Conservation (phyloP, 768 basidiomycete genomes). For the Gymnopilus junonius region DNA sequence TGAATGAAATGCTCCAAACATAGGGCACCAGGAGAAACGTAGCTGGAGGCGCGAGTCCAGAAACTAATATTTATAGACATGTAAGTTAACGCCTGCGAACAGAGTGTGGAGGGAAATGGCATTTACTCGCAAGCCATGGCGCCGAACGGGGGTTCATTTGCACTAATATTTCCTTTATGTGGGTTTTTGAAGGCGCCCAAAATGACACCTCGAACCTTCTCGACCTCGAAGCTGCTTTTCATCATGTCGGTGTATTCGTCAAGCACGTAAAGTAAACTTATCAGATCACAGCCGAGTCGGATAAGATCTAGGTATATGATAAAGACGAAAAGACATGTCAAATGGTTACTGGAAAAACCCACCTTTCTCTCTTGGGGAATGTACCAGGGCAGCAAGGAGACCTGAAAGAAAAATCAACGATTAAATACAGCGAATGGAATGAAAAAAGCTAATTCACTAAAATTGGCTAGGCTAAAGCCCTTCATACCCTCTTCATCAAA, state of each 20-base stretch:
- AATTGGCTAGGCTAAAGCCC: constrained; percentile 23
- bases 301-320: constrained; percentile 14
- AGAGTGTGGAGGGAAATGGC: background rate
- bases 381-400: constrained; percentile 21
- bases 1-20: constrained; percentile 28
- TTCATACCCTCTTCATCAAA: constrained; percentile 23
- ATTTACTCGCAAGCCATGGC: constrained; percentile 46
- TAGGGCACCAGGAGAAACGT: constrained; percentile 17
- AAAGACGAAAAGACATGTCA: background rate
- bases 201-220: constrained; percentile 33
- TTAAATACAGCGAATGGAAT: background rate
- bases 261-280: constrained; percentile 51
- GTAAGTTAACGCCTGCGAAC: constrained; percentile 12
- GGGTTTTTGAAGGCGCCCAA: constrained; percentile 48
- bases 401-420: constrained; percentile 5
- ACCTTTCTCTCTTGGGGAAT: constrained; percentile 24
- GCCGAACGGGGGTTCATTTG: constrained; percentile 37
- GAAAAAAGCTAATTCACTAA: constrained; percentile 19
- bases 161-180: constrained; percentile 37
- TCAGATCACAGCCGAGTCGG: constrained; percentile 42
- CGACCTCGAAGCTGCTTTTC: constrained; percentile 32
- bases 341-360: too few relatives aligned
- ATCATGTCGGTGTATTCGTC: constrained; percentile 53
- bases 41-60: constrained; percentile 23
- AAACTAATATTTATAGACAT: constrained; percentile 28